Percentiles rank a stretch among this genome's conserved stretches.
Evolutionary conservation across 202 grass and related monocot genomes (phyloP).

Genomic region (Thinopyrum obtusiflorum): DNA sequence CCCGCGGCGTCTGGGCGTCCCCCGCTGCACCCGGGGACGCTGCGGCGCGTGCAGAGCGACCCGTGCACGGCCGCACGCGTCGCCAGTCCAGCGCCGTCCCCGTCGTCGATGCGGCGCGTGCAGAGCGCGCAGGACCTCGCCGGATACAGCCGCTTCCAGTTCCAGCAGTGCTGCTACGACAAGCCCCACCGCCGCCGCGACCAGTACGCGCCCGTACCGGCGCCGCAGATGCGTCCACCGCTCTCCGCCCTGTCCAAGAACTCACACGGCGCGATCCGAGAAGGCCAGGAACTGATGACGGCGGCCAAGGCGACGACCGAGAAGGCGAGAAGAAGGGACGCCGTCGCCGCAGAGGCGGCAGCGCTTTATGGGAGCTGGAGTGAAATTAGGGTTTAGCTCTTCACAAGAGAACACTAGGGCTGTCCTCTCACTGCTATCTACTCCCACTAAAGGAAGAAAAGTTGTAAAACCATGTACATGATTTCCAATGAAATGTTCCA

Average conservation of each 20-base stretch:
- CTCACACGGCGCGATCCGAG: neutral
- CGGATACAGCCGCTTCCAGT: neutral
- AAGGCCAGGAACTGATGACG: neutral
- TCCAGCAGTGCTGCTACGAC: neutral
- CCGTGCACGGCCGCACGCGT: neutral
- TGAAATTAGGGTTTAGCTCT: slow-evolving; percentile 9
- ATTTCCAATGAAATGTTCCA: neutral
- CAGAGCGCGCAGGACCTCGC: slow-evolving; percentile 37
- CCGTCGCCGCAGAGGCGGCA: neutral
- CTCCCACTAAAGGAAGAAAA: too few species aligned
- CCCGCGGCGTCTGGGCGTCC: neutral
- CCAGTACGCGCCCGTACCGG: neutral
- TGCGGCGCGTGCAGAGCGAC: slow-evolving; percentile 31
- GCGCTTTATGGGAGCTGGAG: slow-evolving; percentile 16
- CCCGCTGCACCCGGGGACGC: neutral
- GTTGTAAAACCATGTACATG: neutral
- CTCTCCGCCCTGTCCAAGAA: neutral
- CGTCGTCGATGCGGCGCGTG: slow-evolving; percentile 12
- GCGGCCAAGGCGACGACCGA: neutral
- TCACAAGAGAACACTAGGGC: neutral
- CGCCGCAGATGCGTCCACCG: neutral
- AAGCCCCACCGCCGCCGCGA: neutral
- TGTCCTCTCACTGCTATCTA: too few species aligned
- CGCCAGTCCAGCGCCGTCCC: neutral
- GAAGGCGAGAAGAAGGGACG: neutral